Conservation (phyloP, 495 filamentous ascomycete genomes). For the Elasticomyces elasticus region DNA sequence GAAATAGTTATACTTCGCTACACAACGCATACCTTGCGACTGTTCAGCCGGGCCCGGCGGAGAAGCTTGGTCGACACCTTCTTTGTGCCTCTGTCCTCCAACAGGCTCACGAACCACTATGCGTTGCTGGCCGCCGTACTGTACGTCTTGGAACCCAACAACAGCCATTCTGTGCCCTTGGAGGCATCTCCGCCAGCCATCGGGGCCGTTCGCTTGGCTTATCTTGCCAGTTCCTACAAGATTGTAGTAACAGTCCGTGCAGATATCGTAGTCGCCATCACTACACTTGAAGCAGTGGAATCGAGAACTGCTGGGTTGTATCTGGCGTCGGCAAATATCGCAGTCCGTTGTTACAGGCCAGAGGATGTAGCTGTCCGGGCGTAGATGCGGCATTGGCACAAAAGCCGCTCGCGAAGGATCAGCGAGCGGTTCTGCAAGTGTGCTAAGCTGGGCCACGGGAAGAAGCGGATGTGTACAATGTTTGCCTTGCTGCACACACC, state of each 20-base stretch:
- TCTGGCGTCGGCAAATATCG: constrained; percentile 60
- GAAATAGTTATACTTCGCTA: constrained; percentile 64
- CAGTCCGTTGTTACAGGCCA: constrained; percentile 61
- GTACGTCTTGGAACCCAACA: constrained; percentile 57
- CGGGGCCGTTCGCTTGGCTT: constrained; percentile 59
- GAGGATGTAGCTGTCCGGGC: constrained; percentile 35
- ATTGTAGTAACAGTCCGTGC: constrained; percentile 60
- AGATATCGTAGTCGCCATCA: constrained; percentile 74
- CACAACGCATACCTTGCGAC: constrained; percentile 50
- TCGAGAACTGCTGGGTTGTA: constrained; percentile 55
- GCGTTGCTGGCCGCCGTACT: constrained; percentile 39
- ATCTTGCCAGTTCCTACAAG: constrained; percentile 53
- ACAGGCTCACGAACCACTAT: constrained; percentile 56
- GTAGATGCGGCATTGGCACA: constrained; percentile 14
- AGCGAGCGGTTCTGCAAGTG: constrained; percentile 14
- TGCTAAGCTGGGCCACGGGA: constrained; percentile 45
- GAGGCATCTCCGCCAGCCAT: constrained; percentile 72
- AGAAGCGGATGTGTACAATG: constrained; percentile 71
- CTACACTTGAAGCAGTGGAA: constrained; percentile 66
- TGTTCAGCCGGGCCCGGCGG: constrained; percentile 58
- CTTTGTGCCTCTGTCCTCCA: constrained; percentile 54
- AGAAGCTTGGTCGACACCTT: constrained; percentile 20
- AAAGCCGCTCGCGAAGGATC: constrained; percentile 25
- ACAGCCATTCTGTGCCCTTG: constrained; percentile 76
- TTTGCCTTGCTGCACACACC: constrained; percentile 65